Percentiles rank a stretch among this genome's conserved stretches.
These are phyloP conservation scores for Salvia splendens DNA, from an alignment of 257 asterid genomes.

Conservation along the genomic window DNA sequence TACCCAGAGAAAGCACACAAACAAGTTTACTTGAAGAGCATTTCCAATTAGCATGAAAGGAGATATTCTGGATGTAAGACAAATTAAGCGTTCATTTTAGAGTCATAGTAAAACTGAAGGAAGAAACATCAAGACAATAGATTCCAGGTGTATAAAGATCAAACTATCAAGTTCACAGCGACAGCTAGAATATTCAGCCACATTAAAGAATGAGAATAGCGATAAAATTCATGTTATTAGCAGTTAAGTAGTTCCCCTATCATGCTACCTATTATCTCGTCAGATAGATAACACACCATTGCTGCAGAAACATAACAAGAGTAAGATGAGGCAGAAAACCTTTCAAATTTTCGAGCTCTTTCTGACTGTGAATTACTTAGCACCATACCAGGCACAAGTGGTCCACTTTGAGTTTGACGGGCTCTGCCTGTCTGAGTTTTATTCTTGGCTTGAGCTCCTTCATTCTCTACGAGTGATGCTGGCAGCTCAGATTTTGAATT, in stretches of 20 bases:
- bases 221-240: neutral
- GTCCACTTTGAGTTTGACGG: slow-evolving; percentile 93
- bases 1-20: neutral
- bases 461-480: slow-evolving; percentile 58
- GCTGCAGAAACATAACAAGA: slow-evolving; percentile 29
- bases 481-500: slow-evolving; percentile 54
- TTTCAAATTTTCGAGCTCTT: slow-evolving; percentile 64
- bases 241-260: neutral
- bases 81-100: neutral
- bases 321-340: slow-evolving; percentile 49
- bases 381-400: slow-evolving; percentile 72
- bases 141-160: neutral
- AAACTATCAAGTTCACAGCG: slow-evolving; percentile 25
- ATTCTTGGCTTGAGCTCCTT: slow-evolving; percentile 48
- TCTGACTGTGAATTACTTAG: slow-evolving; percentile 67
- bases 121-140: slow-evolving; percentile 6
- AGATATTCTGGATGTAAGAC: slow-evolving; percentile 1
- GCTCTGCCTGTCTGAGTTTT: slow-evolving; percentile 54
- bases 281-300: slow-evolving; percentile 8
- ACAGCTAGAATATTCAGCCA: slow-evolving; percentile 7
- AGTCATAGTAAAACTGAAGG: neutral
- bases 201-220: slow-evolving; percentile 9
- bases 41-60: neutral
- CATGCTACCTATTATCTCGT: slow-evolving; percentile 19
- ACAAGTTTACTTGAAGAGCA: neutral